Percentiles rank a stretch among this genome's conserved stretches.
Evolutionary conservation across 106 monocot genomes (phyloP).

Genomic region (Dactylorhiza incarnata): DNA sequence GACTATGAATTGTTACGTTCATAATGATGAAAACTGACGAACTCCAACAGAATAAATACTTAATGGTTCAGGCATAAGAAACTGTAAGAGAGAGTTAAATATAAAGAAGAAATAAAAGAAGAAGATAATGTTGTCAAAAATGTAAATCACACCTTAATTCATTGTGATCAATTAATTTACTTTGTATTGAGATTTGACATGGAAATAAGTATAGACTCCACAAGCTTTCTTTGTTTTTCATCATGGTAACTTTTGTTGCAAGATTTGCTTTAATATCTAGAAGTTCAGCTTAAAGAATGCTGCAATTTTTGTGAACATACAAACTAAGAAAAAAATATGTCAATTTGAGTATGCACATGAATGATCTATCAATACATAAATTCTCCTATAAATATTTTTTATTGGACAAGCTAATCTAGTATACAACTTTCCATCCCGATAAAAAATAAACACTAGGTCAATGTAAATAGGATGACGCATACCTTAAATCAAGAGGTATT

Average conservation of each 20-base stretch:
- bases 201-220: conserved; percentile 33
- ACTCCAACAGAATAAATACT: neutral
- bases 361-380: no score
- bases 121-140: conserved; percentile 1
- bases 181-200: conserved; percentile 26
- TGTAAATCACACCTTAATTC: conserved; percentile 59
- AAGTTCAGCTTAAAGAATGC: conserved; percentile 26
- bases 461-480: no score
- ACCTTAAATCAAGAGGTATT: no score
- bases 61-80: neutral
- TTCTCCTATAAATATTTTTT: no score
- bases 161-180: conserved; percentile 28
- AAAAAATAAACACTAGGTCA: no score
- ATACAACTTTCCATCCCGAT: no score
- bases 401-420: no score
- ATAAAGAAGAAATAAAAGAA: neutral
- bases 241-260: conserved; percentile 6
- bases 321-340: no score
- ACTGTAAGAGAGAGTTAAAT: conserved; percentile 1
- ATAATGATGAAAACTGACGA: neutral
- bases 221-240: conserved; percentile 18
- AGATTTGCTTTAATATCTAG: conserved; percentile 36
- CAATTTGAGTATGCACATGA: no score
- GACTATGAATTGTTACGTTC: neutral
- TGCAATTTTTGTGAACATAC: no score